Base-by-base conservation (phyloP, 2,329 filamentous ascomycete genomes). In the Fusarium annulatum region DNA sequence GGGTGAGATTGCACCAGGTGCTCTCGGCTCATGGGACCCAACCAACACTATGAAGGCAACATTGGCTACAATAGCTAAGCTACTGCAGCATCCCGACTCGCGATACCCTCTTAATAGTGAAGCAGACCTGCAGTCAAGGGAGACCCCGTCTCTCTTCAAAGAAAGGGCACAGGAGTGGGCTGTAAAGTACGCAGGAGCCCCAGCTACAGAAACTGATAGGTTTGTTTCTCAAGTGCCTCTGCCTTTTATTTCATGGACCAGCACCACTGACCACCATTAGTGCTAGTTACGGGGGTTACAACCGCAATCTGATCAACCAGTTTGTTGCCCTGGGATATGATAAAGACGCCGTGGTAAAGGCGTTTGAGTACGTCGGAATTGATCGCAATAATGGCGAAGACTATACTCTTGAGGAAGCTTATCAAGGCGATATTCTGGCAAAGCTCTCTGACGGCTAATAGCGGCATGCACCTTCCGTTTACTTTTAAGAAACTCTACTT, bases 231-330 rank as follows among this genome's bases (percentile, higher is more conserved):
- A 30, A 8, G 1, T 21, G 12, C 5, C 26, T 14, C 9, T 21
- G 10, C 26, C 6, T 21, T 30, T 10, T 3, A 7, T 19, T 19
- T 10, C 42, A 36, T 2, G 6, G 11, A 18, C 5, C 8, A 33
- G 11, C 6, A 2, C 8, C 30, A 10, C 48, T 52, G 0, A 52
- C 11, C 8, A 7, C 12, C n/a, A 9, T 2, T 21, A 21, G 18
- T 52, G n/a, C 30, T 52, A 36, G 18, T 19, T 52, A 36, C 0
- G 49, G 33, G 3, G 49, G n/a, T 12, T 52, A 36, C 4, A 52
- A 36, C 3, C n/a, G n/a, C 0, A 36, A 21, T 15, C 7, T 36
- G 10, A 52, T 36, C 9, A 2, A 36, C 1, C n/a, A 3, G 10
- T 52, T 10, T 3, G 5, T 26, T 3, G 6, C 3, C 2, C 2